Conservation (phyloP, 75 land plant genomes). For the Selaginella tamariscina region DNA sequence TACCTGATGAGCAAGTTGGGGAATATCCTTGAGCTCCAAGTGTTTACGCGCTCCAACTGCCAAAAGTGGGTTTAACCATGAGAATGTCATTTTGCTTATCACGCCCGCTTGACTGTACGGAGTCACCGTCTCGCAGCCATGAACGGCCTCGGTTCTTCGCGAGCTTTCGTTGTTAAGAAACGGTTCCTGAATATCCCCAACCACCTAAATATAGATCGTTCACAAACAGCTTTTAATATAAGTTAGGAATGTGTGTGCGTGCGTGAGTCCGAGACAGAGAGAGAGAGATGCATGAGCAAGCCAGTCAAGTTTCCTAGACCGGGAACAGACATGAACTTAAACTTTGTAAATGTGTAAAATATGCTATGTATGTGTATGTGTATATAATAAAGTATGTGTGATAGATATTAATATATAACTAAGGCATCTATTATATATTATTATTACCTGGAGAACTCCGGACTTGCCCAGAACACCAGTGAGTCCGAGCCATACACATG, state of each 20-base stretch:
- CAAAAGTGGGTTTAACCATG: conserved; percentile 69
- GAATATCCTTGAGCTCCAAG: conserved; percentile 65
- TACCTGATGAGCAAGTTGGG: conserved; percentile 52
- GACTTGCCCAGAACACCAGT: conserved; percentile 12
- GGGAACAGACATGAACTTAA: conserved; percentile 31
- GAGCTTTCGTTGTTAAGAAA: conserved; percentile 4
- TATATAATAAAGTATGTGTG: conserved; percentile 20
- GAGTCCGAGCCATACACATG: conserved; percentile 1
- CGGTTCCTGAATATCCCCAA: conserved; percentile 13
- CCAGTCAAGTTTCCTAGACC: conserved; percentile 34
- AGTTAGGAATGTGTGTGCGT: neutral
- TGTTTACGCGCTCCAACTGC: conserved; percentile 56
- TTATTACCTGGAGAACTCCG: conserved; percentile 13
- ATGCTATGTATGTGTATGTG: conserved; percentile 22
- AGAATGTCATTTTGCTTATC: conserved; percentile 47
- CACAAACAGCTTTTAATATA: neutral
- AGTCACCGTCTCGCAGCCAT: conserved; percentile 8
- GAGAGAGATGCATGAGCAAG: conserved; percentile 25
- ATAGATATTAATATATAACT: too few species aligned
- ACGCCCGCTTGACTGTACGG: conserved; percentile 57
- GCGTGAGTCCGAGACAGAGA: neutral
- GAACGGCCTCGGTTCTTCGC: neutral
- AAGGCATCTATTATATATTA: too few species aligned
- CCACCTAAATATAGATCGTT: neutral
- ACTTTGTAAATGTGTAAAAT: conserved; percentile 11